These are phyloP conservation scores for Paramyrothecium roridum DNA, from an alignment of 2,329 filamentous ascomycete species.

Conservation along the genomic window DNA sequence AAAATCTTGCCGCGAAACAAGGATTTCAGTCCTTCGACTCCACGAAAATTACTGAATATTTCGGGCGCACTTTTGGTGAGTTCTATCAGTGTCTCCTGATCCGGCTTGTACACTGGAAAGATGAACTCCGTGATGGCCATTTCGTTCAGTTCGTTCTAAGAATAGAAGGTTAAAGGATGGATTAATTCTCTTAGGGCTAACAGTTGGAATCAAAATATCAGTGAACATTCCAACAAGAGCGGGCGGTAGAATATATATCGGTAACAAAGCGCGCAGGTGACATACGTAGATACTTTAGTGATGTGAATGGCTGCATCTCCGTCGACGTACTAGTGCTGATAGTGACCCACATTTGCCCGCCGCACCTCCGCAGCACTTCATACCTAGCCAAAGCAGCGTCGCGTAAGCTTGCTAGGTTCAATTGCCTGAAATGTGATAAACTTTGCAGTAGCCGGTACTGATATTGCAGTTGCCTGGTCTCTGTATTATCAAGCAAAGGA, in stretches of 20 bases:
- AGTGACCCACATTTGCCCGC: not conserved
- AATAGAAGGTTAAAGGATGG: not conserved
- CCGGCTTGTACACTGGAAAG: constrained; percentile 2
- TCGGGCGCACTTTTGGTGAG: not conserved
- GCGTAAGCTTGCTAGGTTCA: too few relatives aligned
- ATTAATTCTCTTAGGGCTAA: not conserved
- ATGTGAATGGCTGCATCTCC: too few relatives aligned
- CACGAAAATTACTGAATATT: not conserved
- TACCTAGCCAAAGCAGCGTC: too few relatives aligned
- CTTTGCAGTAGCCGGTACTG: too few relatives aligned
- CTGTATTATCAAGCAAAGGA: too few relatives aligned
- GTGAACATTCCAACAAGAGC: too few relatives aligned
- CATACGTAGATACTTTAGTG: not conserved
- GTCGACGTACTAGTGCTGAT: not conserved
- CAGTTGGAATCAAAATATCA: too few relatives aligned
- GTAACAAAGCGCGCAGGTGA: not conserved
- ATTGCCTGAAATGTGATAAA: too few relatives aligned
- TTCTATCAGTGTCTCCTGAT: not conserved
- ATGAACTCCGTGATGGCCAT: constrained; percentile 5
- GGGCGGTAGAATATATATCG: not conserved
- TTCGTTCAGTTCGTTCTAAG: not conserved
- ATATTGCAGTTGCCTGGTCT: too few relatives aligned
- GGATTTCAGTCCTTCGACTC: not conserved
- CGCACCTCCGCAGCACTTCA: not conserved
- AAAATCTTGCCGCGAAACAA: not conserved